Percentiles rank a stretch among this genome's conserved stretches.
These are phyloP conservation scores for Penicillium paneum DNA, from an alignment of 2,329 filamentous ascomycete genomes.

Conservation along the genomic window DNA sequence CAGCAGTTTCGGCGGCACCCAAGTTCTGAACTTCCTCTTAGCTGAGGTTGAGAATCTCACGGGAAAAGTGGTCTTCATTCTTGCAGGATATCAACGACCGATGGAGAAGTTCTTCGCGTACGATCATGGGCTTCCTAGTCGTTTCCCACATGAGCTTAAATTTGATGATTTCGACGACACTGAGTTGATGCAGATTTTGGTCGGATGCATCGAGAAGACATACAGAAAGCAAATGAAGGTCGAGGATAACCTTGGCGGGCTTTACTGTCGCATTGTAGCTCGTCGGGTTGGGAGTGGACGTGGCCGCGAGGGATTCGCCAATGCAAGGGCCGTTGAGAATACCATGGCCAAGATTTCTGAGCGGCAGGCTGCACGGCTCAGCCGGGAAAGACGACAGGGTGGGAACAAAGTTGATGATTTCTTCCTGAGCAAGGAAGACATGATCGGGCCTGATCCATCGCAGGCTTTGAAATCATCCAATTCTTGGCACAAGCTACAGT, in stretches of 20 bases:
- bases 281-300: slow-evolving; percentile 61
- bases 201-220: slow-evolving; percentile 52
- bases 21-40: slow-evolving; percentile 68
- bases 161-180: slow-evolving; percentile 68
- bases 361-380: slow-evolving; percentile 59
- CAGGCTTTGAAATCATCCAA: slow-evolving; percentile 50
- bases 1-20: slow-evolving; percentile 53
- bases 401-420: slow-evolving; percentile 53
- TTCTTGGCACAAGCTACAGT: slow-evolving; percentile 58
- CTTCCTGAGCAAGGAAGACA: slow-evolving; percentile 61
- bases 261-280: slow-evolving; percentile 63
- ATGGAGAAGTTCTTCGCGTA: slow-evolving; percentile 76
- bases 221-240: slow-evolving; percentile 57
- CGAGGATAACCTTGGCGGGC: slow-evolving; percentile 57
- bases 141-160: slow-evolving; percentile 63
- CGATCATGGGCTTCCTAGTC: slow-evolving; percentile 67
- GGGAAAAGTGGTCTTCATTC: slow-evolving; percentile 67
- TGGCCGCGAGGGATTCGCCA: slow-evolving; percentile 67
- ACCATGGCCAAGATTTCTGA: slow-evolving; percentile 51
- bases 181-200: slow-evolving; percentile 63
- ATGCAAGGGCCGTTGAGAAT: slow-evolving; percentile 68
- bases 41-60: slow-evolving; percentile 69
- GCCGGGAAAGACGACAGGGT: slow-evolving; percentile 44
- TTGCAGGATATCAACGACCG: slow-evolving; percentile 69
- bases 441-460: slow-evolving; percentile 67